Evolutionary conservation across 2,329 filamentous ascomycete species (phyloP).

Genomic region (Zymoseptoria tritici): DNA sequence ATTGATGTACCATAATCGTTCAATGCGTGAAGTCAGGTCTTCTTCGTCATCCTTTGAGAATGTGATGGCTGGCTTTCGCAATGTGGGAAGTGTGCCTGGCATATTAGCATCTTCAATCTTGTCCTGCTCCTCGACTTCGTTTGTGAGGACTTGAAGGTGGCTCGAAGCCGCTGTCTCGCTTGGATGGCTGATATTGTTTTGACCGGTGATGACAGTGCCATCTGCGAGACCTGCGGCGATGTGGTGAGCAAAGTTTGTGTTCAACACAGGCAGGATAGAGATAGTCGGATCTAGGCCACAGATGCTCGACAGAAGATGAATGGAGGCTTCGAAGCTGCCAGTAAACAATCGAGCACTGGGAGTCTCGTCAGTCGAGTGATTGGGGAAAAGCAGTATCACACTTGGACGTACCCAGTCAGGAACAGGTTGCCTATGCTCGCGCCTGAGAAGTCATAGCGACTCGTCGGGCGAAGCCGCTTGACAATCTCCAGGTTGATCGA

Average conservation of each 20-base stretch:
- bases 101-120: conserved; percentile 71
- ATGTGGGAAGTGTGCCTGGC: conserved; percentile 69
- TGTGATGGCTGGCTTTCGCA: conserved; percentile 72
- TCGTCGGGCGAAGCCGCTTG: conserved; percentile 40
- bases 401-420: conserved; percentile 39
- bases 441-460: conserved; percentile 43
- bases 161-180: conserved; percentile 47
- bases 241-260: conserved; percentile 92
- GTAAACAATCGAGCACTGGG: conserved; percentile 76
- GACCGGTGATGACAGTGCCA: conserved; percentile 73
- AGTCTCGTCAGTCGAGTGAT: conserved; percentile 24
- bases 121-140: conserved; percentile 48
- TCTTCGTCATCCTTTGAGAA: conserved; percentile 72
- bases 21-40: conserved; percentile 69
- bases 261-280: conserved; percentile 79
- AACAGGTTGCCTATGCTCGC: conserved; percentile 47
- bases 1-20: conserved; percentile 93
- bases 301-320: conserved; percentile 81
- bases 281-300: conserved; percentile 73
- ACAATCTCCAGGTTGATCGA: conserved; percentile 44
- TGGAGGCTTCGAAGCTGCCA: conserved; percentile 84
- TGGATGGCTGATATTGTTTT: conserved; percentile 88
- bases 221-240: conserved; percentile 77
- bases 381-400: background rate
- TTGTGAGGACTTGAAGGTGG: conserved; percentile 28